These are phyloP conservation scores for Eustoma russellianum DNA, from an alignment of 257 asterid species.

Conservation along the genomic window DNA sequence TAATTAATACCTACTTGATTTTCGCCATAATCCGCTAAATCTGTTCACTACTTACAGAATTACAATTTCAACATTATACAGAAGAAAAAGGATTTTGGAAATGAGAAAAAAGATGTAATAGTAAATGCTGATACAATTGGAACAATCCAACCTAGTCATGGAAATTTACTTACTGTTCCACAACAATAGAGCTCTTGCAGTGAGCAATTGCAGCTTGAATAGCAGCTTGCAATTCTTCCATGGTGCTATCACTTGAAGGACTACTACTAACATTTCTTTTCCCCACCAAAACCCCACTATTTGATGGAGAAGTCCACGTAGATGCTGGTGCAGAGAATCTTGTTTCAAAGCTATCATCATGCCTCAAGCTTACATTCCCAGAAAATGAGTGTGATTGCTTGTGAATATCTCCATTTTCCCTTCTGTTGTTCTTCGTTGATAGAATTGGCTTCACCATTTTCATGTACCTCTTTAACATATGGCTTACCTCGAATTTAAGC, in stretches of 20 bases:
- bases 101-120: not conserved
- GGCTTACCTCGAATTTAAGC: constrained; percentile 37
- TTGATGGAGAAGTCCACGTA: constrained; percentile 63
- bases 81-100: not conserved
- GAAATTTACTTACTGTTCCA: constrained; percentile 34
- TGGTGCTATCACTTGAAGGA: constrained; percentile 46
- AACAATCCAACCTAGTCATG: constrained; percentile 12
- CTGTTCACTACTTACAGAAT: too few relatives aligned
- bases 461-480: constrained; percentile 46
- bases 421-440: constrained; percentile 18
- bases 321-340: constrained; percentile 74
- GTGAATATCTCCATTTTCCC: constrained; percentile 17
- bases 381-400: constrained; percentile 47
- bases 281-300: constrained; percentile 69
- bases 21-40: too few relatives aligned
- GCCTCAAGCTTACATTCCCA: constrained; percentile 46
- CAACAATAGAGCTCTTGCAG: constrained; percentile 65
- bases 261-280: constrained; percentile 22
- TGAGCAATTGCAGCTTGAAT: constrained; percentile 93
- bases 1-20: too few relatives aligned
- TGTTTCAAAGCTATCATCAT: constrained; percentile 29
- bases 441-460: constrained; percentile 53
- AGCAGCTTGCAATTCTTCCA: constrained; percentile 92
- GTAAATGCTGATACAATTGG: not conserved
- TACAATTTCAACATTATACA: not conserved